Evolutionary conservation across 169 alveolate genomes (phyloP), one percentile per base, ranked within the genome.

Genomic region (Sarcocystis neurona): DNA sequence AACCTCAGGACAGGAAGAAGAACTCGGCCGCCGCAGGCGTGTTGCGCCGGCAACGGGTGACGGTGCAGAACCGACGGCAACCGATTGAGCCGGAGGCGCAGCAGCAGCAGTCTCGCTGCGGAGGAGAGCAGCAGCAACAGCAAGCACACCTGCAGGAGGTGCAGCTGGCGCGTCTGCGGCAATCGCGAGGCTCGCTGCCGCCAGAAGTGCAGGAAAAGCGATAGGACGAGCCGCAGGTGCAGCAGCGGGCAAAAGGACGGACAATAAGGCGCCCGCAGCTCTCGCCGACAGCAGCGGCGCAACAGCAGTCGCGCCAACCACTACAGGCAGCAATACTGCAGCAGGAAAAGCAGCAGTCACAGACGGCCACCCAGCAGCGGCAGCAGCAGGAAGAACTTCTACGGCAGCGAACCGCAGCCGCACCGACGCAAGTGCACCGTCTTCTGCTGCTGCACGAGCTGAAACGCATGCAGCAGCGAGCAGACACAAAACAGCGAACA

Each of bases 381-480:
- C 66, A 53, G 66, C 30, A 53, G 66, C 66, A 53, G 66, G 66
- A 53, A 23, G n/a, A n/a, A n/a, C n/a, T n/a, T n/a, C n/a, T n/a
- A n/a, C 66, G 12, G 66, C 66, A 23, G 66, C 12, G 66, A 12
- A 53, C 66, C 66, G 23, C 30, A 23, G 23, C 23, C 30, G 30
- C 30, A 53, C 23, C 12, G 66, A 53, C 12, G 66, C 30, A 53
- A 12, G 23, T 23, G 66, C 66, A 12, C 30, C 66, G 30, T 53
- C 23, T 23, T 12, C 23, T 23, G 66, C 23, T 23, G 66, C 12
- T 15, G 66, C 30, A 12, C 30, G 66, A 53, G 66, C 66, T 12
- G 66, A 23, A 53, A 23, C 66, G 66, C 66, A 53, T 53, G 66
- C 30, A 53, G 30, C 30, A 53, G 66, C 66, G 66, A 53, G 66